These are phyloP conservation scores for Chenopodium suecicum DNA, from an alignment of 148 eudicot genomes.

Conservation along the genomic window DNA sequence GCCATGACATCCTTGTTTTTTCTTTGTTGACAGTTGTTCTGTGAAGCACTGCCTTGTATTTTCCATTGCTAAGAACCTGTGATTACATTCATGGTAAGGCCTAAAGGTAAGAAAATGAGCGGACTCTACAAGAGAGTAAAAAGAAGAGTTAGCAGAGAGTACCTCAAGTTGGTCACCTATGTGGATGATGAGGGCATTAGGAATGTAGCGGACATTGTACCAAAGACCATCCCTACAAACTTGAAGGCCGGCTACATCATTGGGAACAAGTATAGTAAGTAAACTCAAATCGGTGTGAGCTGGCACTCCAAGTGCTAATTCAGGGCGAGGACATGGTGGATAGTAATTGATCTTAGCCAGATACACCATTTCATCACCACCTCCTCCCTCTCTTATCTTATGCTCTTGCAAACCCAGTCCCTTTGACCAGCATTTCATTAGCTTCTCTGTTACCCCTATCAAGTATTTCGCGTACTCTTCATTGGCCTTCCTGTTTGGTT, in stretches of 20 bases:
- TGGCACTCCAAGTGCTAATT: slow-evolving; percentile 63
- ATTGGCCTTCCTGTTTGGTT: slow-evolving; percentile 51
- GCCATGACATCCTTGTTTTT: slow-evolving; percentile 88
- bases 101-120: too few relatives aligned
- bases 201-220: slow-evolving; percentile 77
- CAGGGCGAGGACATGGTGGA: slow-evolving; percentile 86
- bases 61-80: slow-evolving; percentile 74
- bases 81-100: neutral
- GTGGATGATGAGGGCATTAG: slow-evolving; percentile 78
- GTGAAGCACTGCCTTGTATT: slow-evolving; percentile 69
- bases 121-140: too few relatives aligned
- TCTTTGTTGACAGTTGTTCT: slow-evolving; percentile 70
- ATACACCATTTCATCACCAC: slow-evolving; percentile 60
- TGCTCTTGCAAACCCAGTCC: slow-evolving; percentile 57
- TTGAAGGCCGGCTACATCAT: slow-evolving; percentile 74
- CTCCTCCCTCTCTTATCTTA: slow-evolving; percentile 38
- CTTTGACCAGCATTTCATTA: slow-evolving; percentile 45
- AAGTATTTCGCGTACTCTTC: slow-evolving; percentile 51
- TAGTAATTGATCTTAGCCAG: slow-evolving; percentile 70
- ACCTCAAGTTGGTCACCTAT: slow-evolving; percentile 94
- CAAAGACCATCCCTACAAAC: slow-evolving; percentile 56
- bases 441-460: slow-evolving; percentile 44
- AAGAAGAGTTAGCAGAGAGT: neutral
- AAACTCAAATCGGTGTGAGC: slow-evolving; percentile 64
- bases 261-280: slow-evolving; percentile 72